Evolutionary conservation across 2,329 filamentous ascomycete species (phyloP).

Genomic region (Diplodia intermedia): DNA sequence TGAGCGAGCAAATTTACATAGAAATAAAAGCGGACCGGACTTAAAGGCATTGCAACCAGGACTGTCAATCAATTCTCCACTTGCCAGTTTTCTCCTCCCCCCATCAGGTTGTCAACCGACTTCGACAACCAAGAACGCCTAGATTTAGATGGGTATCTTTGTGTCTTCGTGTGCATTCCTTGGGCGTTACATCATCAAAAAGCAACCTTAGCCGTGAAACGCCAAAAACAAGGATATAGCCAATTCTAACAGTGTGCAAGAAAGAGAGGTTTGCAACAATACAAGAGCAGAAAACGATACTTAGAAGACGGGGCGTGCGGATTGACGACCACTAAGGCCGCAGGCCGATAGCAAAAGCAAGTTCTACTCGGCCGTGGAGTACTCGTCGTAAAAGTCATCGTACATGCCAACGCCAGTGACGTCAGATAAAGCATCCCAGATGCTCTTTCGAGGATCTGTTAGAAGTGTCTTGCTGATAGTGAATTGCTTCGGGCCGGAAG

Average conservation of each 20-base stretch:
- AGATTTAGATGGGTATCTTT: constrained; percentile 29
- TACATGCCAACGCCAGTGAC: constrained; percentile 26
- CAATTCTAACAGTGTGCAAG: constrained; percentile 18
- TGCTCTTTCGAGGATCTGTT: constrained; percentile 24
- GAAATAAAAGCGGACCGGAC: neutral
- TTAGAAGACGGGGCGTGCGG: neutral
- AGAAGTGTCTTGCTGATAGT: constrained; percentile 1
- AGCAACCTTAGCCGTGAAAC: constrained; percentile 4
- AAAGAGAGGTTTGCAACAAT: constrained; percentile 8
- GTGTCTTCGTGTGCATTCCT: constrained; percentile 1
- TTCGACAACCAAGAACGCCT: constrained; percentile 22
- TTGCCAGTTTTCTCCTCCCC: neutral
- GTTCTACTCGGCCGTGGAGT: constrained; percentile 2
- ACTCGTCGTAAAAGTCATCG: constrained; percentile 32
- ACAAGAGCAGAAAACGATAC: constrained; percentile 22
- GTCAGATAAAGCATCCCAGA: constrained; percentile 28
- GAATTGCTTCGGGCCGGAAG: constrained; percentile 14
- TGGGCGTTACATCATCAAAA: constrained; percentile 16
- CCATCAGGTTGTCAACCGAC: constrained; percentile 2
- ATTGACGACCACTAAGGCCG: neutral
- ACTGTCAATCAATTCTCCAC: neutral
- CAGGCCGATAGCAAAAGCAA: neutral
- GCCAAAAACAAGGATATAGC: constrained; percentile 18
- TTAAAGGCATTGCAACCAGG: neutral
- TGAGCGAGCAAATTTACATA: neutral